Conservation (phyloP, 352 stramenopile species). For the Phytopythium mirpurense region DNA sequence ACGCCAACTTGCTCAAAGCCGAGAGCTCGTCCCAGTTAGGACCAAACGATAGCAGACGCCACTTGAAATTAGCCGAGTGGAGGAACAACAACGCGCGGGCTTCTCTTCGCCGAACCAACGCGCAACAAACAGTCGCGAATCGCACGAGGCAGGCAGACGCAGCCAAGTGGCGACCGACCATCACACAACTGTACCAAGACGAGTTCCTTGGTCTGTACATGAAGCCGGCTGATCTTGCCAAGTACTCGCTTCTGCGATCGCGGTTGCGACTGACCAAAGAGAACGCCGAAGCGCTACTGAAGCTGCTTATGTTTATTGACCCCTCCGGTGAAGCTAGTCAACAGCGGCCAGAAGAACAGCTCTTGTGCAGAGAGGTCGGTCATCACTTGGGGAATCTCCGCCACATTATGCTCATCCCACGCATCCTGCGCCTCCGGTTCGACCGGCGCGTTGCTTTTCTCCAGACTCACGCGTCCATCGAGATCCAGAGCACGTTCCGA, state of each 20-base stretch:
- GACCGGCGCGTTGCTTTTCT: conserved; percentile 12
- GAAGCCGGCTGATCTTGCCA: conserved; percentile 26
- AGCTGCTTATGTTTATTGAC: conserved; percentile 41
- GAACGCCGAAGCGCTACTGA: conserved; percentile 38
- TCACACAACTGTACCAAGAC: conserved; percentile 38
- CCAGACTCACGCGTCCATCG: conserved; percentile 24
- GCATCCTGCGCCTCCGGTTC: conserved; percentile 35
- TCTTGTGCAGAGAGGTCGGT: not conserved
- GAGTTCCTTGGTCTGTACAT: conserved; percentile 40
- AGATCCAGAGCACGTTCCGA: conserved; percentile 46
- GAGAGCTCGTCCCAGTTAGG: conserved; percentile 3
- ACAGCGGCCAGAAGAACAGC: not conserved
- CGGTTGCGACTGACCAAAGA: conserved; percentile 34
- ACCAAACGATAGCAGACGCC: not conserved
- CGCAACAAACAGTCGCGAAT: not conserved
- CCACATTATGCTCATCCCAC: conserved; percentile 38
- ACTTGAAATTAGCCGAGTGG: conserved; percentile 9
- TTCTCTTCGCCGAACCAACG: conserved; percentile 1
- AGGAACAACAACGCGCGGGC: conserved; percentile 10
- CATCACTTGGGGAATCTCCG: conserved; percentile 6
- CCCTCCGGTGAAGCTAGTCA: not conserved
- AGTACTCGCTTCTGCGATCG: conserved; percentile 30
- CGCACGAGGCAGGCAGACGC: conserved; percentile 9
- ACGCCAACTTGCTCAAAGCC: conserved; percentile 4
- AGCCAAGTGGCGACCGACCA: conserved; percentile 1